phyloP scores from a whole-genome alignment of 768 basidiomycete species.

The Mycena capillaripes region DNA sequence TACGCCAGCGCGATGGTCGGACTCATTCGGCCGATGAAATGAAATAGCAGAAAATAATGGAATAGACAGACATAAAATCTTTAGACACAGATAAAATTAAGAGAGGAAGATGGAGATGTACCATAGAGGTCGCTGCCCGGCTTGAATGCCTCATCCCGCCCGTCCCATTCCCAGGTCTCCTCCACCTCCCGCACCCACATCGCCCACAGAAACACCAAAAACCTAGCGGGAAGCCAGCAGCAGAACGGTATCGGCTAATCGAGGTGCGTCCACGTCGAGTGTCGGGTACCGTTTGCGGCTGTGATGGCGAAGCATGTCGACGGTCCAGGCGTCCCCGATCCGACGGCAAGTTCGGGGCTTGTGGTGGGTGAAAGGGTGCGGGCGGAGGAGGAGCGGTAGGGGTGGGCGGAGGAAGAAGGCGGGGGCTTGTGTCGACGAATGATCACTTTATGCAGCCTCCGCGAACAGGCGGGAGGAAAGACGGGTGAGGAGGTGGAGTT shows the following conservation, averaged over 20 bases:
- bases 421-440: not conserved
- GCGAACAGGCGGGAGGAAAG: not conserved
- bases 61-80: no score
- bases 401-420: not conserved
- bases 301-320: slow-evolving; percentile 6
- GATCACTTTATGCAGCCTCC: not conserved
- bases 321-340: slow-evolving; percentile 21
- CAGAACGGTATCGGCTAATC: not conserved
- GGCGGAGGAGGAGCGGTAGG: no score
- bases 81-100: no score
- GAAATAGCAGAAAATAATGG: no score
- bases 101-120: no score
- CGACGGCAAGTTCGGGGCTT: not conserved
- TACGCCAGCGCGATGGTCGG: no score
- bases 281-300: slow-evolving; percentile 11
- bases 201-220: not conserved
- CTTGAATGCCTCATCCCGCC: not conserved
- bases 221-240: not conserved
- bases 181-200: not conserved
- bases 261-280: slow-evolving; percentile 16
- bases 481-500: not conserved
- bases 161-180: not conserved
- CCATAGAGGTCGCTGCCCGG: no score
- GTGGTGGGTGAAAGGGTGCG: not conserved
- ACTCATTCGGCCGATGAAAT: no score